phyloP scores from a whole-genome alignment of 139 green algal genomes.

The Picochlorum sp. region DNA sequence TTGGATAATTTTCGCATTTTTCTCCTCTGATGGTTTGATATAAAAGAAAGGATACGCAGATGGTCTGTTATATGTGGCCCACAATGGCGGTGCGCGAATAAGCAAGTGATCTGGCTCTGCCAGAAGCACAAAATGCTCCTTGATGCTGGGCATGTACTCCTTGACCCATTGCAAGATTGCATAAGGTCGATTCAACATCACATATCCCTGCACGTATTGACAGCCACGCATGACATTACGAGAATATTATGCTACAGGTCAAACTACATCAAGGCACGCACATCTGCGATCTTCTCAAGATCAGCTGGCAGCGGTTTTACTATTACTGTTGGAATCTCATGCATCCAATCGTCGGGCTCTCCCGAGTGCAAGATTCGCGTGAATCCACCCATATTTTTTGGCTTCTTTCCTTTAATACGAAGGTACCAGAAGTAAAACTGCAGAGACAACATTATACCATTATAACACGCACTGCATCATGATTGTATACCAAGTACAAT shows the following conservation, averaged over 20 bases:
- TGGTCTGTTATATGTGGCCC: slow-evolving; percentile 28
- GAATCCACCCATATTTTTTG: slow-evolving; percentile 63
- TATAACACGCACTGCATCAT: not conserved
- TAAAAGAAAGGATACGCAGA: slow-evolving; percentile 72
- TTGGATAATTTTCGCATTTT: slow-evolving; percentile 6
- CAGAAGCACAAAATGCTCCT: slow-evolving; percentile 67
- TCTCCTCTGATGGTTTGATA: slow-evolving; percentile 41
- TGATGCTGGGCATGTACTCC: slow-evolving; percentile 26
- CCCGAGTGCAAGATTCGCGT: slow-evolving; percentile 53
- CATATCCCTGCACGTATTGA: slow-evolving; percentile 39
- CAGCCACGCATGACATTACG: not conserved
- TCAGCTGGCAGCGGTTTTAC: slow-evolving; percentile 43
- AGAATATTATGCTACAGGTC: not conserved
- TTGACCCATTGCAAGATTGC: slow-evolving; percentile 60
- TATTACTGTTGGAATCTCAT: slow-evolving; percentile 68
- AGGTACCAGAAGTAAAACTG: slow-evolving; percentile 6
- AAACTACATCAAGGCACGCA: not conserved
- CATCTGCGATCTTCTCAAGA: slow-evolving; percentile 10
- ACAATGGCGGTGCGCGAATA: slow-evolving; percentile 51
- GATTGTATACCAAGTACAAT: not conserved
- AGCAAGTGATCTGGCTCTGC: slow-evolving; percentile 71
- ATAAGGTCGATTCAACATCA: slow-evolving; percentile 58
- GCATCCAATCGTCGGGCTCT: slow-evolving; percentile 43
- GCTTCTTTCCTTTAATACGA: slow-evolving; percentile 19
- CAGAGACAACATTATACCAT: too few relatives aligned